Conservation (phyloP, 495 filamentous ascomycete species). For the Aspergillus nanangensis region DNA sequence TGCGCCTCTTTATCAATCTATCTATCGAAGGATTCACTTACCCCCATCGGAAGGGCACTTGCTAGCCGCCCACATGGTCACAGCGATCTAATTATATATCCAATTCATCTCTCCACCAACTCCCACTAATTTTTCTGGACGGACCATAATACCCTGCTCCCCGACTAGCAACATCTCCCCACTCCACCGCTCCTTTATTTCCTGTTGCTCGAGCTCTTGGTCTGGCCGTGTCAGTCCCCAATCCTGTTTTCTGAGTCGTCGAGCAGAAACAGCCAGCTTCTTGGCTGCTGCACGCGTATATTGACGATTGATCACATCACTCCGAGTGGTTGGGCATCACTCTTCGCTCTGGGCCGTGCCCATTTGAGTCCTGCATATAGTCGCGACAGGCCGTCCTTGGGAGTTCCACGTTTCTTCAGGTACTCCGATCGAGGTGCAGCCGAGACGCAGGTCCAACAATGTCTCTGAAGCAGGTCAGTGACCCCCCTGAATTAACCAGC, state of each 20-base stretch:
- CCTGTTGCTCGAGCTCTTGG: too few species aligned
- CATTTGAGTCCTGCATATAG: background rate
- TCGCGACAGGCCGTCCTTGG: background rate
- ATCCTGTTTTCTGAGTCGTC: background rate
- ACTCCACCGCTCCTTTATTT: too few species aligned
- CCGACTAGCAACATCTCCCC: too few species aligned
- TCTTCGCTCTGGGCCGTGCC: background rate
- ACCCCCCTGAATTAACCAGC: constrained; percentile 13
- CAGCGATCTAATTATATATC: constrained; percentile 22
- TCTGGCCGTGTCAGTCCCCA: too few species aligned
- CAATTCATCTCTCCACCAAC: constrained; percentile 19
- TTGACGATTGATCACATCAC: background rate
- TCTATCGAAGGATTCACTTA: too few species aligned
- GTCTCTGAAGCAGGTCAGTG: constrained; percentile 78
- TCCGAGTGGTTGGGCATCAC: background rate
- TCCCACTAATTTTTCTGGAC: constrained; percentile 6
- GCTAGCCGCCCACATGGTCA: constrained; percentile 1
- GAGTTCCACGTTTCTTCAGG: background rate
- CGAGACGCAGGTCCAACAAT: constrained; percentile 22
- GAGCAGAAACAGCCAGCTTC: background rate
- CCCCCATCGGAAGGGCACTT: too few species aligned
- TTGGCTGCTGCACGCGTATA: background rate
- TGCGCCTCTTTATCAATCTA: too few species aligned
- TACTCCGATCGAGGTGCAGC: background rate
- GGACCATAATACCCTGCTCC: too few species aligned